These are phyloP conservation scores for Durotheca rogersii DNA, from an alignment of 495 filamentous ascomycete species.

Conservation along the genomic window DNA sequence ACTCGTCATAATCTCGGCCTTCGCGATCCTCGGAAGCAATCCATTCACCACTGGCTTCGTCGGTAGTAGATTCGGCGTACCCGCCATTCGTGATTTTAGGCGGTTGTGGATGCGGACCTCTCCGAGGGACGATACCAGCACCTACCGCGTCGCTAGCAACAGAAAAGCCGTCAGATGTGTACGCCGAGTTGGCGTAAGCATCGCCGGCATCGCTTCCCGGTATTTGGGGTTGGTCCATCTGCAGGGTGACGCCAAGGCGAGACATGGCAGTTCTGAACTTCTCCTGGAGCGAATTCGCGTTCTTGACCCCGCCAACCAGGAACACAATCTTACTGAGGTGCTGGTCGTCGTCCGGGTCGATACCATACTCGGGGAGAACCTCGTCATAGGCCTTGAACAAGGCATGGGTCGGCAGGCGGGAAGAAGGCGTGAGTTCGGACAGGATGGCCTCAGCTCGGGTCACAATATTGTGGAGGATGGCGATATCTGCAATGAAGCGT, in stretches of 20 bases:
- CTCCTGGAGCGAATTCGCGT: conserved; percentile 54
- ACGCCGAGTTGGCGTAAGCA: conserved; percentile 1
- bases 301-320: conserved; percentile 64
- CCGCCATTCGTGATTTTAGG: not conserved
- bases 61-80: conserved; percentile 4
- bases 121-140: not conserved
- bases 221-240: conserved; percentile 45
- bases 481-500: conserved; percentile 63
- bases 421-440: conserved; percentile 55
- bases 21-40: not conserved
- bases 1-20: not conserved
- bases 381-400: conserved; percentile 79
- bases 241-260: conserved; percentile 66
- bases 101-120: not conserved
- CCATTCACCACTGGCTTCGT: not conserved
- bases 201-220: conserved; percentile 22
- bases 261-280: conserved; percentile 66
- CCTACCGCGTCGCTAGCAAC: conserved; percentile 5
- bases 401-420: conserved; percentile 70
- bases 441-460: conserved; percentile 63
- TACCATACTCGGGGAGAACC: conserved; percentile 64
- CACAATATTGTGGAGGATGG: conserved; percentile 75
- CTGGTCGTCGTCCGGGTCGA: conserved; percentile 69
- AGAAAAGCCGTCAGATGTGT: conserved; percentile 10
- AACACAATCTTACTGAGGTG: conserved; percentile 76